Evolutionary conservation across 2,329 filamentous ascomycete genomes (phyloP).

Genomic region (Ceratocystis ficicola): DNA sequence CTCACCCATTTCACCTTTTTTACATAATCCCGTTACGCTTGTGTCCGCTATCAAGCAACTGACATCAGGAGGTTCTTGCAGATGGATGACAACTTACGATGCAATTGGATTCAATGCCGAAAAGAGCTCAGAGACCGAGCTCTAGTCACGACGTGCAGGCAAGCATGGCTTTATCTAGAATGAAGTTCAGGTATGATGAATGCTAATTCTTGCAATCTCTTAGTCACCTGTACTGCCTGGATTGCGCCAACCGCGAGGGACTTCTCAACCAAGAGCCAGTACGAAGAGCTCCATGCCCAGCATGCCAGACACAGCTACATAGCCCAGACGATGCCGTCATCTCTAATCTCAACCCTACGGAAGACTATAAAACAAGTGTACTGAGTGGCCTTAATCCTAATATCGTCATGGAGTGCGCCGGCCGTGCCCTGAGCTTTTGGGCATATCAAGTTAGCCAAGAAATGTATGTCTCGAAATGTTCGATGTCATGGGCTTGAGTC

Average conservation of each 20-base stretch:
- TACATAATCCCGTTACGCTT: too few relatives aligned
- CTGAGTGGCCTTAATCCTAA: slow-evolving; percentile 71
- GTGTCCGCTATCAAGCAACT: too few relatives aligned
- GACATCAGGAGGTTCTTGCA: not conserved
- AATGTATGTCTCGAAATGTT: slow-evolving; percentile 43
- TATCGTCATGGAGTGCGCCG: slow-evolving; percentile 75
- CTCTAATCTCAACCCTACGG: slow-evolving; percentile 60
- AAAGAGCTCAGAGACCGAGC: slow-evolving; percentile 55
- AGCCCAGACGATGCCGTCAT: slow-evolving; percentile 65
- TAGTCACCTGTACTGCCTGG: slow-evolving; percentile 75
- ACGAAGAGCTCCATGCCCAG: slow-evolving; percentile 51
- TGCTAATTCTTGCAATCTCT: not conserved
- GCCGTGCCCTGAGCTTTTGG: slow-evolving; percentile 70
- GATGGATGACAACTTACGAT: slow-evolving; percentile 66
- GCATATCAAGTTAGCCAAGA: slow-evolving; percentile 76
- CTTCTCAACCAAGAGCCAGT: slow-evolving; percentile 37
- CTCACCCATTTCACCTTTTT: not conserved
- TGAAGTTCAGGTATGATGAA: not conserved
- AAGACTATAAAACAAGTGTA: slow-evolving; percentile 82
- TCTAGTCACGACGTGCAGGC: slow-evolving; percentile 85
- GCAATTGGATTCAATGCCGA: slow-evolving; percentile 71
- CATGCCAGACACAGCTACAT: slow-evolving; percentile 55
- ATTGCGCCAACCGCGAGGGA: slow-evolving; percentile 55
- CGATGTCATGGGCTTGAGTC: not conserved
- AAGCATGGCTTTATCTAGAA: slow-evolving; percentile 20